phyloP scores from a whole-genome alignment of 2,329 filamentous ascomycete genomes.

The Aspergillus terreus region DNA sequence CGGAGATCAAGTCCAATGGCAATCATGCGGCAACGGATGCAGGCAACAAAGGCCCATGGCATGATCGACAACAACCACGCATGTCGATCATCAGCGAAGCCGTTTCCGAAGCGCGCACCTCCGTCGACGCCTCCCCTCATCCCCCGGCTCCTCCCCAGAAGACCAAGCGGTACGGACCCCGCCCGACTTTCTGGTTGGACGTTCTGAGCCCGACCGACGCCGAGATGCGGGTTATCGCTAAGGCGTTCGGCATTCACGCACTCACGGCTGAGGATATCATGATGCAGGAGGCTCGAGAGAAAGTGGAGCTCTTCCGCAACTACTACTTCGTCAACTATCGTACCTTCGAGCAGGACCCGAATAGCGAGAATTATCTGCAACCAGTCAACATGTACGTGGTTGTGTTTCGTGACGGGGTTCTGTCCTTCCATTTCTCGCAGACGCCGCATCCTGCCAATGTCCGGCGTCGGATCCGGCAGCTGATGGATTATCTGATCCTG shows the following conservation, averaged over 20 bases:
- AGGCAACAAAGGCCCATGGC: neutral
- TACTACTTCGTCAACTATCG: constrained; percentile 99
- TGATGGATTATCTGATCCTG: constrained; percentile 88
- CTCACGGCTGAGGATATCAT: constrained; percentile 95
- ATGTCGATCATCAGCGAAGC: constrained; percentile 35
- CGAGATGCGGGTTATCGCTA: constrained; percentile 91
- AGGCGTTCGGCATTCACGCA: constrained; percentile 92
- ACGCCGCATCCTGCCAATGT: constrained; percentile 96
- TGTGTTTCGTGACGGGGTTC: constrained; percentile 90
- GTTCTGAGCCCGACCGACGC: constrained; percentile 84
- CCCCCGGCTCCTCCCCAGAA: constrained; percentile 21
- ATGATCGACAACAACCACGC: constrained; percentile 13
- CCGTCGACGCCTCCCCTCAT: constrained; percentile 20
- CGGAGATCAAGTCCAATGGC: constrained; percentile 13
- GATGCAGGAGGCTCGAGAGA: constrained; percentile 94
- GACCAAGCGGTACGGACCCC: constrained; percentile 64
- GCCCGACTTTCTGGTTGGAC: constrained; percentile 96
- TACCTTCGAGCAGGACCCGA: constrained; percentile 91
- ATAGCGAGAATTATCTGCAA: constrained; percentile 85
- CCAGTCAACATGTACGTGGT: constrained; percentile 97
- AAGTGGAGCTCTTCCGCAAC: constrained; percentile 93
- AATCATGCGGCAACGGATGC: constrained; percentile 13
- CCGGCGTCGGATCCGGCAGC: constrained; percentile 83
- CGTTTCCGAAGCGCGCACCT: constrained; percentile 25
- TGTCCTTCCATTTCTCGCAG: constrained; percentile 96